A percentile compares a stretch with the other conserved stretches of the same genome.
phyloP scores from a whole-genome alignment of 805 yeast species.

The Yamadazyma scolyti region DNA sequence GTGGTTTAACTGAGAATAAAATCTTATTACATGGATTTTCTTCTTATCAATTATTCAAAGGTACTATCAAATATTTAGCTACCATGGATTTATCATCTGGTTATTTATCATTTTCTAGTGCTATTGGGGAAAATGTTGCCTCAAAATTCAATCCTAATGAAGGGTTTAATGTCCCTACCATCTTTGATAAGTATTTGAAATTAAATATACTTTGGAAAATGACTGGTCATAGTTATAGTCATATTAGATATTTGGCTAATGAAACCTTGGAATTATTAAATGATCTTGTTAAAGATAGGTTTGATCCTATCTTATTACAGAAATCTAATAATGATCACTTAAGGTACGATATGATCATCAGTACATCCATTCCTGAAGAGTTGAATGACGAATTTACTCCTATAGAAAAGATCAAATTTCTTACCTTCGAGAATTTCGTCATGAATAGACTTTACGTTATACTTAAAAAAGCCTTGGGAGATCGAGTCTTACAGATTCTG shows the following conservation, averaged over 20 bases:
- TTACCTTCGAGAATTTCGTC: slow-evolving; percentile 65
- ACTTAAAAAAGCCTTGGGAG: slow-evolving; percentile 55
- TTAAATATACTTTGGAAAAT: slow-evolving; percentile 80
- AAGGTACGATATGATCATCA: slow-evolving; percentile 63
- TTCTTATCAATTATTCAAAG: slow-evolving; percentile 89
- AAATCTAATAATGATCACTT: slow-evolving; percentile 51
- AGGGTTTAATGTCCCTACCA: slow-evolving; percentile 71
- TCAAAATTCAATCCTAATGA: slow-evolving; percentile 44
- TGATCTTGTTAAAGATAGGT: slow-evolving; percentile 81
- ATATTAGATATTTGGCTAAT: slow-evolving; percentile 61
- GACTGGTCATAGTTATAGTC: slow-evolving; percentile 61
- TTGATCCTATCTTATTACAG: slow-evolving; percentile 69
- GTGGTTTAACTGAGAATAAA: slow-evolving; percentile 71
- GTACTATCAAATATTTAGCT: slow-evolving; percentile 77
- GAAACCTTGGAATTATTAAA: slow-evolving; percentile 66
- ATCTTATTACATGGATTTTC: slow-evolving; percentile 84
- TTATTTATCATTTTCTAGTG: slow-evolving; percentile 62
- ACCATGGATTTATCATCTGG: slow-evolving; percentile 71
- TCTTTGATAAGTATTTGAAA: slow-evolving; percentile 72
- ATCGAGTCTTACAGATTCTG: slow-evolving; percentile 37
- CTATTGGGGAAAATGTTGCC: slow-evolving; percentile 40
- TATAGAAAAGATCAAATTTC: slow-evolving; percentile 64
- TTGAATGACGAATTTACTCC: slow-evolving; percentile 55
- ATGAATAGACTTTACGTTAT: slow-evolving; percentile 58
- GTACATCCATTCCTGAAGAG: slow-evolving; percentile 45